A percentile compares a stretch with the other conserved stretches of the same genome.
phyloP scores from a whole-genome alignment of 805 yeast species.

The Teunomyces kruisii region DNA sequence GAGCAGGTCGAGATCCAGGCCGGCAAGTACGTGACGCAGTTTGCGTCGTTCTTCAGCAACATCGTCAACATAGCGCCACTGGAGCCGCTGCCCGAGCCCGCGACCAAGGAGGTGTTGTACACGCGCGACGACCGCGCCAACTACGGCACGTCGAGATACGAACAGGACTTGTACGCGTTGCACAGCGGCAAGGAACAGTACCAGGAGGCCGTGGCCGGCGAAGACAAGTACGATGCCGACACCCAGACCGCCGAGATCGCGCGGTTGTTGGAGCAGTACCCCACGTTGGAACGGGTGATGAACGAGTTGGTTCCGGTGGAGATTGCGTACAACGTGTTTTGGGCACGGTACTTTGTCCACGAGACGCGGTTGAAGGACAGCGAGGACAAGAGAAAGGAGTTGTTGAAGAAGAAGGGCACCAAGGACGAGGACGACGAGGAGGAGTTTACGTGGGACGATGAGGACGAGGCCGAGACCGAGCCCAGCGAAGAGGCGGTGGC shows the following conservation, averaged over 20 bases:
- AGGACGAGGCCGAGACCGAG: constrained; percentile 42
- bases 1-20: constrained; percentile 74
- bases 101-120: constrained; percentile 19
- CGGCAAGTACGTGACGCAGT: constrained; percentile 53
- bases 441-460: constrained; percentile 52
- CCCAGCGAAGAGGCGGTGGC: background rate
- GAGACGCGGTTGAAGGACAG: constrained; percentile 54
- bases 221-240: constrained; percentile 41
- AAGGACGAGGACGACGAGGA: constrained; percentile 48
- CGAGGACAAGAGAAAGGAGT: constrained; percentile 65
- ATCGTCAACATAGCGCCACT: constrained; percentile 28
- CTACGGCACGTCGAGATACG: constrained; percentile 41
- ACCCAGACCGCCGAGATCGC: constrained; percentile 52
- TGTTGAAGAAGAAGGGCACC: constrained; percentile 40
- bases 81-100: background rate
- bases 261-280: constrained; percentile 45
- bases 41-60: constrained; percentile 54
- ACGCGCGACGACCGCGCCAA: constrained; percentile 13
- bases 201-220: constrained; percentile 15
- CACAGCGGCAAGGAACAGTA: constrained; percentile 32
- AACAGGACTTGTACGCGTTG: constrained; percentile 37
- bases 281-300: constrained; percentile 55
- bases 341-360: constrained; percentile 68
- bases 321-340: constrained; percentile 60
- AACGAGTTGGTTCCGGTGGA: constrained; percentile 65